Base-by-base conservation (phyloP, 2,329 filamentous ascomycete genomes). In the Aspergillus arachidicola region DNA sequence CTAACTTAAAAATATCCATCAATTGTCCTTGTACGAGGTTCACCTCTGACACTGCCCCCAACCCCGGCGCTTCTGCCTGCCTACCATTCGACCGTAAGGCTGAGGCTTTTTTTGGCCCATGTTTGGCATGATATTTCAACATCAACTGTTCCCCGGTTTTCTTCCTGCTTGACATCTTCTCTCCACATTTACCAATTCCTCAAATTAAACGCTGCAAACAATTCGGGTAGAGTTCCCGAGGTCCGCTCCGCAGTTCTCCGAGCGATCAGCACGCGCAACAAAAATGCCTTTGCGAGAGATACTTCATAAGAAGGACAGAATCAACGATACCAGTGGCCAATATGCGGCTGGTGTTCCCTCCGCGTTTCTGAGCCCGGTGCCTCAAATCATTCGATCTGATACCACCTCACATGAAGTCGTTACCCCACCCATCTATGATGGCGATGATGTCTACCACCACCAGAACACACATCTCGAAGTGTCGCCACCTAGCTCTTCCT, bases 301-400 rank as follows among this genome's bases (percentile, higher is more conserved):
- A 32, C 78, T 91, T 62, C 88, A 85, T 75, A 89, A 88, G 79
- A 88, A 87, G 71, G 85, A 87, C 45, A 86, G 82, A 70, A 76
- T 84, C 58, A 78, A 76, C 64, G 75, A 61, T 62, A 66, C 63
- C 60, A 65, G 63, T 61, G 62, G 51, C 54, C 67, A 72, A 53
- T 64, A 86, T 86, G 82, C 54, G 21, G 16, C 68, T 53, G 83
- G 82, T 68, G 83, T 85, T 66, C 76, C 62, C 9, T 66, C 68
- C 14, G 46, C 58, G 16, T 68, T 66, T 26, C 62, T 63, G 46
- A 61, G 41, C 19, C 85, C 68, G 75, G 67, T 83, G 1, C 89
- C 90, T 62, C 88, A 91, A 69, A 93, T 97, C 81, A 85, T 95
- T 73, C 90, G 93, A 65, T 90, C 92, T 68, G 94, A 96, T 74